Evolutionary conservation across 108 stramenopile genomes (phyloP).

Genomic region (Fistulifera pelliculosa): DNA sequence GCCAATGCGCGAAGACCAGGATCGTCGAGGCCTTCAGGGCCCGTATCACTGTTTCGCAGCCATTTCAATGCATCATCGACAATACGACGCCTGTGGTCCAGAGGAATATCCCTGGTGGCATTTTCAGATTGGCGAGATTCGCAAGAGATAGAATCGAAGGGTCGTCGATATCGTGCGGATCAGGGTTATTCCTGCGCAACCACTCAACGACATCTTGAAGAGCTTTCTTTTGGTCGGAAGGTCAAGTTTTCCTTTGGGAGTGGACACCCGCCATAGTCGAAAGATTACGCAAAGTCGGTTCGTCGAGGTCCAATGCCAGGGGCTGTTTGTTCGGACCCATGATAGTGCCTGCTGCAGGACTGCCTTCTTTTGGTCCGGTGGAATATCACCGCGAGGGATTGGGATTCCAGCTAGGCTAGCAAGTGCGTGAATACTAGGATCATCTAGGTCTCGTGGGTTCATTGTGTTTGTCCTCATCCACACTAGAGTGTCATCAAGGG

Average conservation of each 20-base stretch:
- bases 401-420: constrained; percentile 7
- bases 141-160: constrained; percentile 3
- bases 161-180: constrained; percentile 8
- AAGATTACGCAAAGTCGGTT: constrained; percentile 2
- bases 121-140: not conserved
- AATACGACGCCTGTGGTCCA: constrained; percentile 1
- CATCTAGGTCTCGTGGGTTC: constrained; percentile 2
- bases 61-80: constrained; percentile 26
- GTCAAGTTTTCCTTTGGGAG: constrained; percentile 1
- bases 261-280: constrained; percentile 4
- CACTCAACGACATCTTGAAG: constrained; percentile 3
- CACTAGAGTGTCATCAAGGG: constrained; percentile 2
- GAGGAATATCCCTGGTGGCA: constrained; percentile 1
- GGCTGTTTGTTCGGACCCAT: constrained; percentile 21
- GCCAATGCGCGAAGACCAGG: constrained; percentile 4
- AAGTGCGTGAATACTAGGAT: not conserved
- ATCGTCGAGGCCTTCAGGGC: constrained; percentile 1
- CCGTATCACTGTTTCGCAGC: constrained; percentile 12
- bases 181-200: constrained; percentile 7
- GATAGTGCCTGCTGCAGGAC: constrained; percentile 21
- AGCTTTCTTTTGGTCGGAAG: not conserved
- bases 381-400: constrained; percentile 12
- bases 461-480: constrained; percentile 6
- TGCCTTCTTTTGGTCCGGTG: constrained; percentile 14
- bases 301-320: not conserved